phyloP scores from a whole-genome alignment of 371 early-diverging fungal genomes.

The Choanephora cucurbitarum region DNA sequence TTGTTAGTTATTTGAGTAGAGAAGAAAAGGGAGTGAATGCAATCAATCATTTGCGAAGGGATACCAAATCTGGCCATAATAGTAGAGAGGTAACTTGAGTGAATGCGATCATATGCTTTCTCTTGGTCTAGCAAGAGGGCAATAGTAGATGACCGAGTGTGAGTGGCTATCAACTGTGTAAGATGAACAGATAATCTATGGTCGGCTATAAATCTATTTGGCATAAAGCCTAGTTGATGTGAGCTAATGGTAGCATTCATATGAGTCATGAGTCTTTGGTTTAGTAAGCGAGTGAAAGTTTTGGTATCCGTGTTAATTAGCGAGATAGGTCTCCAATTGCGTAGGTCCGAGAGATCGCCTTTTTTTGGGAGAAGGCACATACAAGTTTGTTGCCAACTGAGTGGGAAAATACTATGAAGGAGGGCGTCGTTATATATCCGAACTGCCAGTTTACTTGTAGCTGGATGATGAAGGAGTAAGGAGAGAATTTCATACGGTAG shows the following conservation, averaged over 20 bases:
- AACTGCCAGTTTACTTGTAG: neutral
- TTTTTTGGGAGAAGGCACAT: slow-evolving; percentile 11
- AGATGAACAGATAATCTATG: neutral
- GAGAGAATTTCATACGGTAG: slow-evolving; percentile 5
- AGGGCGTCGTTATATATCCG: neutral
- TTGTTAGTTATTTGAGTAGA: too few species aligned
- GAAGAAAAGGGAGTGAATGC: too few species aligned
- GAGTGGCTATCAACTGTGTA: neutral
- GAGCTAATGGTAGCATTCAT: neutral
- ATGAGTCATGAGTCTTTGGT: neutral
- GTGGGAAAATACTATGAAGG: neutral
- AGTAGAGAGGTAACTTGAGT: slow-evolving; percentile 5
- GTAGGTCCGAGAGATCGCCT: neutral
- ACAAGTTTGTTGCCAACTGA: neutral
- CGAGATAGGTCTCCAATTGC: slow-evolving; percentile 27
- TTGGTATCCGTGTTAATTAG: slow-evolving; percentile 10
- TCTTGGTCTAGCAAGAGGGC: slow-evolving; percentile 12
- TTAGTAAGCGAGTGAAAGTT: neutral
- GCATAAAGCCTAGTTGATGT: slow-evolving; percentile 14
- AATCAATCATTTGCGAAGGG: too few species aligned
- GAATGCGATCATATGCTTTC: slow-evolving; percentile 22
- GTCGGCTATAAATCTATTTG: slow-evolving; percentile 5
- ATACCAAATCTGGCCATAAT: slow-evolving; percentile 12
- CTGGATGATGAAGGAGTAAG: neutral
- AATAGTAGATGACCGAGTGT: neutral